These are phyloP conservation scores for Wickerhamomyces pijperi DNA, from an alignment of 805 yeast genomes.

Conservation along the genomic window DNA sequence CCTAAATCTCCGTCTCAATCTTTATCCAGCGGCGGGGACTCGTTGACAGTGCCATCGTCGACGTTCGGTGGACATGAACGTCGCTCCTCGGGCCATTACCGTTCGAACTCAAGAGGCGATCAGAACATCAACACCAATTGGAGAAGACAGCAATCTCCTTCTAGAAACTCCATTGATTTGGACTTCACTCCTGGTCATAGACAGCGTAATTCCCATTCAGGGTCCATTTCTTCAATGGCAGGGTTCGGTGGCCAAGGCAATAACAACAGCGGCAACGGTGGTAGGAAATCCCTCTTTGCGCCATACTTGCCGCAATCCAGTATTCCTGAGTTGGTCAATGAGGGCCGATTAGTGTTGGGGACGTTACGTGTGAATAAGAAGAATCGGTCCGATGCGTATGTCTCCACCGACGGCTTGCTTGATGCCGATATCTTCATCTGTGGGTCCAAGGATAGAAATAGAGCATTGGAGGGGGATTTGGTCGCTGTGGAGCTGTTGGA, in stretches of 20 bases:
- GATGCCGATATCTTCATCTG: constrained; percentile 97
- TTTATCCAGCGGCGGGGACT: constrained; percentile 4
- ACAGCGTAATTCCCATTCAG: constrained; percentile 60
- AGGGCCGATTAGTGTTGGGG: constrained; percentile 89
- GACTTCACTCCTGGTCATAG: constrained; percentile 71
- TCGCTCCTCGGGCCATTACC: constrained; percentile 29
- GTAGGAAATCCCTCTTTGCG: constrained; percentile 78
- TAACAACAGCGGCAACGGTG: constrained; percentile 22
- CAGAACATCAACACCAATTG: constrained; percentile 45
- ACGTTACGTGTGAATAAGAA: constrained; percentile 88
- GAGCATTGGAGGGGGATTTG: constrained; percentile 93
- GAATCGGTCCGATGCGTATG: constrained; percentile 95
- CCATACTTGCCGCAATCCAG: constrained; percentile 93
- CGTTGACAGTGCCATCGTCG: constrained; percentile 10
- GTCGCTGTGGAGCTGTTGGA: constrained; percentile 92
- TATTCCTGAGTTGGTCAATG: constrained; percentile 77
- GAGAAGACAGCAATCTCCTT: constrained; percentile 36
- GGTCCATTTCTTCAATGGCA: constrained; percentile 28
- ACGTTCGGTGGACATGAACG: no score
- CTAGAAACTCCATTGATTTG: constrained; percentile 20
- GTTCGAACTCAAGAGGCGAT: constrained; percentile 26
- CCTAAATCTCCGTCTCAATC: constrained; percentile 21
- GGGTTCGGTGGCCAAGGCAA: constrained; percentile 15
- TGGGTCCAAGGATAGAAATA: constrained; percentile 95
- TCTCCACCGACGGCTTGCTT: constrained; percentile 88